These are phyloP conservation scores for Tetrahymena malaccensis DNA, from an alignment of 73 alveolate genomes.

Conservation along the genomic window DNA sequence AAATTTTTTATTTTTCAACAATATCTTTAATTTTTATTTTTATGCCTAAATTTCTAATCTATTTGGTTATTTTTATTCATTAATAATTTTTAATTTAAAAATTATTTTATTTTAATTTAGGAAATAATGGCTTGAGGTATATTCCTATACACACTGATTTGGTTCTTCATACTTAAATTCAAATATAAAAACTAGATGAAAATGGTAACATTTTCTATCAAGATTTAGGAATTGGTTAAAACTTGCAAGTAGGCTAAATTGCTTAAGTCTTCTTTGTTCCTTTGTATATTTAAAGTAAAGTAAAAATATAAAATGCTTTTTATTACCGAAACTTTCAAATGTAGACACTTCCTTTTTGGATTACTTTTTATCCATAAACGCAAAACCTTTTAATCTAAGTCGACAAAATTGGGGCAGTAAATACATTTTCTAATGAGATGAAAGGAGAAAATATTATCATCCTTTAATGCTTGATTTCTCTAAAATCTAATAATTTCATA, in stretches of 20 bases:
- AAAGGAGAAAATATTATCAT: not conserved
- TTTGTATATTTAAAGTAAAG: not conserved
- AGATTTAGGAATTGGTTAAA: not conserved
- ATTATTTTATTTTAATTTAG: too few relatives aligned
- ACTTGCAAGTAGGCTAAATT: not conserved
- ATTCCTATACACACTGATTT: not conserved
- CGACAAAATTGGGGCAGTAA: not conserved
- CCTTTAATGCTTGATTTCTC: not conserved
- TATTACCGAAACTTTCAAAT: not conserved
- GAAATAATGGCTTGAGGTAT: not conserved
- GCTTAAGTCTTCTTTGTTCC: not conserved
- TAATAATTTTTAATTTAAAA: too few relatives aligned
- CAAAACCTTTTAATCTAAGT: not conserved
- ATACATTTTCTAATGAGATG: not conserved
- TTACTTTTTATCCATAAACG: not conserved
- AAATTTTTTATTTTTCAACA: too few relatives aligned
- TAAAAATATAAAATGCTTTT: not conserved
- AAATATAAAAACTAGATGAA: not conserved
- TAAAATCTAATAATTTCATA: not conserved
- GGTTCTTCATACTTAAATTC: not conserved
- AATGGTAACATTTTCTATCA: not conserved
- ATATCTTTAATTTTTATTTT: too few relatives aligned
- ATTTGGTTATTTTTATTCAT: too few relatives aligned
- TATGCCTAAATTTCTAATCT: too few relatives aligned
- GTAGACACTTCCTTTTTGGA: not conserved